phyloP scores from a whole-genome alignment of 2,329 filamentous ascomycete genomes.

The Helotiales sp. region DNA sequence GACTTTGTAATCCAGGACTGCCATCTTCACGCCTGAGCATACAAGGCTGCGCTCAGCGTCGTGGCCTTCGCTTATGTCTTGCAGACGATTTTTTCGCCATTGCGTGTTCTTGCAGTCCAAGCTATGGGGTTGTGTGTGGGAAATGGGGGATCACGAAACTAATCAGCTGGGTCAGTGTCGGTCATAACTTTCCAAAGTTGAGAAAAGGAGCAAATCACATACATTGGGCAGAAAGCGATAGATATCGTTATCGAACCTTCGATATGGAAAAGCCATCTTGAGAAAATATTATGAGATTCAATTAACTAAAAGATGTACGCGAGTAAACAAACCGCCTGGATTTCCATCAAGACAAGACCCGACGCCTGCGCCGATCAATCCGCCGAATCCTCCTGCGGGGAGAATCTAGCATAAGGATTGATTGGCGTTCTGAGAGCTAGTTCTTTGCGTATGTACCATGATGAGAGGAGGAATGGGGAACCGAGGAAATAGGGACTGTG shows the following conservation, averaged over 20 bases:
- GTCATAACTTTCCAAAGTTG: too few species aligned
- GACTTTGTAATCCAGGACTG: constrained; percentile 31
- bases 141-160: constrained; percentile 45
- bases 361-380: constrained; percentile 60
- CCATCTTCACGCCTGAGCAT: constrained; percentile 26
- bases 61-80: constrained; percentile 16
- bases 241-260: constrained; percentile 46
- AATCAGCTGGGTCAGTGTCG: not conserved
- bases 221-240: constrained; percentile 34
- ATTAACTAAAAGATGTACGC: not conserved
- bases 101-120: constrained; percentile 46
- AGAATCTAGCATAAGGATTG: constrained; percentile 54
- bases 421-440: constrained; percentile 50
- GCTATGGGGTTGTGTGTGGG: constrained; percentile 47
- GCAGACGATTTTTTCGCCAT: constrained; percentile 43
- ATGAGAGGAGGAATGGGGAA: constrained; percentile 54
- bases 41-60: constrained; percentile 26
- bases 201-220: constrained; percentile 22
- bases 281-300: constrained; percentile 9
- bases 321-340: constrained; percentile 16
- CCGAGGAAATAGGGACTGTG: constrained; percentile 46
- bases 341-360: constrained; percentile 44
- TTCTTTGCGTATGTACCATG: constrained; percentile 60
- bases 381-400: constrained; percentile 51
- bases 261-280: constrained; percentile 48